phyloP scores from a whole-genome alignment of 179 eudicot species.

The Spergularia azorica region DNA sequence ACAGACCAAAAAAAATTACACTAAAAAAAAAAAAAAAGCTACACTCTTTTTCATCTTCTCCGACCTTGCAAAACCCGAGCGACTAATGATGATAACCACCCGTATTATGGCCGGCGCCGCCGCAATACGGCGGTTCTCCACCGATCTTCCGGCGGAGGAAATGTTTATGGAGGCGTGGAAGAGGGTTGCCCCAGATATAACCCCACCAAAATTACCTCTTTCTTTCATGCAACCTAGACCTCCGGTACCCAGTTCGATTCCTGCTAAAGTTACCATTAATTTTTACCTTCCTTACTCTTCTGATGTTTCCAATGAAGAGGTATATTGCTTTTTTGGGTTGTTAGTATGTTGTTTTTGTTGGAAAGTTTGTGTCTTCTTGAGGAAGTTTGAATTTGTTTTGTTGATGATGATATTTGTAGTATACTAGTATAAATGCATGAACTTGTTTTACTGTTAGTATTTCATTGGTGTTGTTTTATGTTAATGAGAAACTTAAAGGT shows the following conservation, averaged over 20 bases:
- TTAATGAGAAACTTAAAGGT: background rate
- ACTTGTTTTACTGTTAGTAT: too few species aligned
- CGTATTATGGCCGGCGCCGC: conserved; percentile 35
- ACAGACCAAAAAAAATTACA: background rate
- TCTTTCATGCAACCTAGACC: conserved; percentile 53
- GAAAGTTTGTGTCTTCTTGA: background rate
- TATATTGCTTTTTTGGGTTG: conserved; percentile 6
- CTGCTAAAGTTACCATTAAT: conserved; percentile 64
- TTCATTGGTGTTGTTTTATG: background rate
- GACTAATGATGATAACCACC: conserved; percentile 42
- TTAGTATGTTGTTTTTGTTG: too few species aligned
- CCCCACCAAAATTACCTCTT: conserved; percentile 70
- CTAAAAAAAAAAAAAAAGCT: background rate
- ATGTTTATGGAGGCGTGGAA: conserved; percentile 61
- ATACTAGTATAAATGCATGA: too few species aligned
- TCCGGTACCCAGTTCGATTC: conserved; percentile 49
- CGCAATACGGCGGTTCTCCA: conserved; percentile 44
- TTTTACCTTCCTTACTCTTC: conserved; percentile 57
- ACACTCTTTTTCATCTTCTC: conserved; percentile 12
- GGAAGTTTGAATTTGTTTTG: too few species aligned
- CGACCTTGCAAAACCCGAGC: conserved; percentile 55
- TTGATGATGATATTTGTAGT: too few species aligned
- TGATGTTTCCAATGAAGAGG: conserved; percentile 51
- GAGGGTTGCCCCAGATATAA: conserved; percentile 47
- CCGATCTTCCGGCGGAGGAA: conserved; percentile 36